phyloP scores from a whole-genome alignment of 257 asterid species.

The Nicotiana tomentosiformis region DNA sequence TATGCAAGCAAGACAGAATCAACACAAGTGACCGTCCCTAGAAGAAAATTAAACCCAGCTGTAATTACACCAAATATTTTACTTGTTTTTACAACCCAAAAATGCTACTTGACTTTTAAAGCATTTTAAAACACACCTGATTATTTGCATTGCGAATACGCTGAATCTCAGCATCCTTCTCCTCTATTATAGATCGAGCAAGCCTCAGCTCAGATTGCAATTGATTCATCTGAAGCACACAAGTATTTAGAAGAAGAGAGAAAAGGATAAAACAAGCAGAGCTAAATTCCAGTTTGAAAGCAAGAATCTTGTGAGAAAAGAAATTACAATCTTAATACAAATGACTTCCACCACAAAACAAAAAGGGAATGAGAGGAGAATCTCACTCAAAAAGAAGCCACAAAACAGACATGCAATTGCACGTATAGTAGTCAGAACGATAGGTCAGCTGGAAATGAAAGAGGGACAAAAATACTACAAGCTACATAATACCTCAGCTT shows the following conservation, averaged over 20 bases:
- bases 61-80: neutral
- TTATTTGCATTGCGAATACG: conserved; percentile 66
- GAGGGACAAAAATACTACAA: neutral
- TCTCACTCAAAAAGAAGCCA: neutral
- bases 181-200: conserved; percentile 89
- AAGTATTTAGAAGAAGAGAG: neutral
- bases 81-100: neutral
- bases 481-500: conserved; percentile 67
- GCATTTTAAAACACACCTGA: conserved; percentile 45
- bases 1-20: neutral
- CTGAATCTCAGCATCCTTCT: conserved; percentile 84
- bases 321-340: neutral
- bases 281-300: neutral
- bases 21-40: neutral
- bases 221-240: conserved; percentile 76
- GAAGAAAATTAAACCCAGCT: neutral
- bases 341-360: neutral
- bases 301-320: neutral
- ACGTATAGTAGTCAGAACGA: neutral
- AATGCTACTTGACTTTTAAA: neutral
- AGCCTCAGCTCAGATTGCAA: conserved; percentile 87
- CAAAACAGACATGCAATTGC: neutral
- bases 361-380: neutral
- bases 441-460: neutral
- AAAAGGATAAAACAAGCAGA: neutral